Evolutionary conservation across 164 flowering plant genomes (phyloP).

Genomic region (Berberis vulgaris): DNA sequence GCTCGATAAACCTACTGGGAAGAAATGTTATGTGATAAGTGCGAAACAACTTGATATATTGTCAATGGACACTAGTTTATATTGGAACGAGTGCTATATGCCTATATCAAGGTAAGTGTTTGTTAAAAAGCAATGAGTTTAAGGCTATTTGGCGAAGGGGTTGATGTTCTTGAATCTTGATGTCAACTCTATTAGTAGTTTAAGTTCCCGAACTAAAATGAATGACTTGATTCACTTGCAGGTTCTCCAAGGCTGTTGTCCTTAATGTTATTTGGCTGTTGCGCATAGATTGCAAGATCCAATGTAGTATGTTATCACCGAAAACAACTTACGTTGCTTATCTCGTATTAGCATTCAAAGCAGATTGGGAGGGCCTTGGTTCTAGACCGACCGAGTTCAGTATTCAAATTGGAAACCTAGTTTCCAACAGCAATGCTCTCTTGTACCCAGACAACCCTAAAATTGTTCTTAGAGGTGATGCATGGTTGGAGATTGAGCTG

Average conservation of each 20-base stretch:
- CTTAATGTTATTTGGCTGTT: constrained; percentile 43
- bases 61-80: constrained; percentile 30
- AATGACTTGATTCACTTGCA: constrained; percentile 3
- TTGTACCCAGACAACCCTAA: constrained; percentile 3
- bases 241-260: constrained; percentile 46
- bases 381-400: constrained; percentile 26
- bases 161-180: too few species aligned
- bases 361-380: constrained; percentile 43
- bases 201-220: background rate
- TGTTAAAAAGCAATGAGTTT: background rate
- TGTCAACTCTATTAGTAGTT: too few species aligned
- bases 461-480: constrained; percentile 21
- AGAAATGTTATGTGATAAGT: constrained; percentile 30
- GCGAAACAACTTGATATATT: constrained; percentile 41
- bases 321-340: constrained; percentile 43
- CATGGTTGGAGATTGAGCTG: constrained; percentile 47
- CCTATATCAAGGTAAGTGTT: constrained; percentile 28
- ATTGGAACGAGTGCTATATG: constrained; percentile 42
- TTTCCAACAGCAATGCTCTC: constrained; percentile 12
- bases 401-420: constrained; percentile 20
- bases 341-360: constrained; percentile 30
- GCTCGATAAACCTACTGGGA: constrained; percentile 27
- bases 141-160: background rate
- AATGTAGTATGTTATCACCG: constrained; percentile 29
- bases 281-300: constrained; percentile 38